A percentile compares a stretch with the other conserved stretches of the same genome.
phyloP scores from a whole-genome alignment of 345 rosid genomes.

The Eucalyptus cloeziana region DNA sequence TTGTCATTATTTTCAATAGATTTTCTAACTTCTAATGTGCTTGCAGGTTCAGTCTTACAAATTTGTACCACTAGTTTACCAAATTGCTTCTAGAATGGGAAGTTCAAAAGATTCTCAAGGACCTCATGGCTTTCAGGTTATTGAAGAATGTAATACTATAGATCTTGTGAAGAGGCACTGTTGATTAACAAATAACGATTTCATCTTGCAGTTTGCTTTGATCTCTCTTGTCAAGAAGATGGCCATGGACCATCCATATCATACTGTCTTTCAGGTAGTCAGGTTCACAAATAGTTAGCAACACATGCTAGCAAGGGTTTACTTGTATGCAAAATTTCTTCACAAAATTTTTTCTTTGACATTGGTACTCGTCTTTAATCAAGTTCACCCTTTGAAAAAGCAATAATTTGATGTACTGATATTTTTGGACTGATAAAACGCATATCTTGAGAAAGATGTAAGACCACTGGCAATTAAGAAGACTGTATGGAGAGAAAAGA shows the following conservation, averaged over 20 bases:
- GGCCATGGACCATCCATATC: conserved; percentile 97
- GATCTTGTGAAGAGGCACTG: neutral
- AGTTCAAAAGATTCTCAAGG: conserved; percentile 59
- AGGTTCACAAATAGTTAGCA: neutral
- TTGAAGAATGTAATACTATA: neutral
- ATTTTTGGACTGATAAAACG: neutral
- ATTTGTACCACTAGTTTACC: conserved; percentile 83
- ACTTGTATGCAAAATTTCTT: neutral
- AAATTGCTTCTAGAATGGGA: conserved; percentile 98
- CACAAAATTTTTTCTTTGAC: neutral
- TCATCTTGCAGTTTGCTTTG: conserved; percentile 67
- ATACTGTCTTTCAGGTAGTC: conserved; percentile 80
- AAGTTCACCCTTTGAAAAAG: neutral
- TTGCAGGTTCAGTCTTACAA: conserved; percentile 87
- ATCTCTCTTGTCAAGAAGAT: conserved; percentile 89
- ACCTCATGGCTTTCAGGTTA: conserved; percentile 76
- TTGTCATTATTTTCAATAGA: neutral
- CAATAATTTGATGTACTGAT: neutral
- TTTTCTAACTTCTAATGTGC: neutral
- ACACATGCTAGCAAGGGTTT: neutral
- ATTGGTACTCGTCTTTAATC: neutral
- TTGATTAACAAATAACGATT: conserved; percentile 10
- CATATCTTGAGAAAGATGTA: neutral
- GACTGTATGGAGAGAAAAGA: neutral
- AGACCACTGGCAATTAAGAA: neutral